Base-by-base conservation (phyloP, 352 stramenopile species). In the Phytophthora pini region DNA sequence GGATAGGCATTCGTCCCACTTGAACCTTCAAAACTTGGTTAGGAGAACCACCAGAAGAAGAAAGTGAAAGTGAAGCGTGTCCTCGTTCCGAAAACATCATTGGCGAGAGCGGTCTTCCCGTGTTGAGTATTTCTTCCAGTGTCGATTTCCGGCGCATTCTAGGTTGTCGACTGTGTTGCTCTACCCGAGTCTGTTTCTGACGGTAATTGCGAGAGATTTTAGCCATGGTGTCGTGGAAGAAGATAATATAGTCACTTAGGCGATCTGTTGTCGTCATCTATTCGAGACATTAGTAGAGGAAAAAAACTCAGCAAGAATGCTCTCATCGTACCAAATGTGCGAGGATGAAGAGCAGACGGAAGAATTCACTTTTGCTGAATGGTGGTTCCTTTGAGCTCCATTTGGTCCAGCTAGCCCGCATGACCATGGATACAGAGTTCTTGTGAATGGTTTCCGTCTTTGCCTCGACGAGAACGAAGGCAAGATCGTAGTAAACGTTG, bases 361-460 rank as follows among this genome's bases (percentile, higher is more conserved):
- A 88, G 59, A 92, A 88, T 49, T 93, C 87, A 29, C 45, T 44
- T 52, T 82, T 76, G n/a, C 59, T 54, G 5, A 93, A 68, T 31
- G 83, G 82, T 27, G 70, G 56, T 31, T 91, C 82, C 27, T 82
- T 87, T 15, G 69, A 13, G 27, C 60, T 85, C 79, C 82, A 95
- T 57, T 92, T 92, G 15, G 80, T 83, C 82, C 85, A 94, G 32
- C 52, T 76, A 9, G 74, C 64, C 10, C 80, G 79, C 70, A 94
- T 61, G 53, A 93, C 83, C 74, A 92, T 92, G 3, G 80, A 89
- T 15, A 93, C 82, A 1, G 82, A 86, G 61, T 92, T 92, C 63
- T 92, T 91, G 63, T 92, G 81, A 5, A 87, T 79, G 5, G 72
- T 92, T 65, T 92, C 78, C 5, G 84, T 92, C 61, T 92, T 92